Evolutionary conservation across 176 grass and related monocot genomes (phyloP).

Genomic region (Aegilops speltoides): DNA sequence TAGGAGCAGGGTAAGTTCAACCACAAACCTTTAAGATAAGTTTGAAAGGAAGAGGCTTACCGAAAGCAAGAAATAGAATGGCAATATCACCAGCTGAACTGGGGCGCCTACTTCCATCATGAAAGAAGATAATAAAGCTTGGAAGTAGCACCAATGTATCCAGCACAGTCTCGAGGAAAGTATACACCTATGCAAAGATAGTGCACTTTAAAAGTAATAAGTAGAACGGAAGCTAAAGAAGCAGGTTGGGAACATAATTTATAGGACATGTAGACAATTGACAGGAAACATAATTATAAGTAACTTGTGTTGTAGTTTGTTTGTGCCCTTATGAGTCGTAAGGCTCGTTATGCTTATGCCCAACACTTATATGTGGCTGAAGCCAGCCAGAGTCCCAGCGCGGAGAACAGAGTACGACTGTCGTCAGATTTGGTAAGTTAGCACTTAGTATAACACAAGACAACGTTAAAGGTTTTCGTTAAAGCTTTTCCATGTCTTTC

Average conservation of each 20-base stretch:
- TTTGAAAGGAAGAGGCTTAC: conserved; percentile 41
- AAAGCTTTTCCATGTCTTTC: background rate
- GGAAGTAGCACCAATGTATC: conserved; percentile 68
- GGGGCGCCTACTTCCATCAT: conserved; percentile 50
- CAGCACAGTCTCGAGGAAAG: conserved; percentile 70
- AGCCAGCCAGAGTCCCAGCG: conserved; percentile 5
- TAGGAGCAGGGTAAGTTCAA: conserved; percentile 20
- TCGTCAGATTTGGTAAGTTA: background rate
- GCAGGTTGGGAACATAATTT: background rate
- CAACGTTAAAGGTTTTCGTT: background rate
- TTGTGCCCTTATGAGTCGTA: background rate
- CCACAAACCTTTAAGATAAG: conserved; percentile 10
- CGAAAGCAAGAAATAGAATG: conserved; percentile 77
- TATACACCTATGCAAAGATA: conserved; percentile 59
- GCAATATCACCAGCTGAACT: conserved; percentile 62
- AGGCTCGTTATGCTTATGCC: background rate
- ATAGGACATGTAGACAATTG: background rate
- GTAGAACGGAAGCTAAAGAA: conserved; percentile 1
- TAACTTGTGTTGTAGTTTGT: too few species aligned
- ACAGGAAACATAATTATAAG: too few species aligned
- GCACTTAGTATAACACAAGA: background rate
- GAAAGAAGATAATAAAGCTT: conserved; percentile 70
- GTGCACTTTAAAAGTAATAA: conserved; percentile 15
- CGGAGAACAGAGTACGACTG: background rate
- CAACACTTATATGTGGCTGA: conserved; percentile 10